Evolutionary conservation across 208 protist genomes (phyloP).

Genomic region (Wallacemonas sp.): DNA sequence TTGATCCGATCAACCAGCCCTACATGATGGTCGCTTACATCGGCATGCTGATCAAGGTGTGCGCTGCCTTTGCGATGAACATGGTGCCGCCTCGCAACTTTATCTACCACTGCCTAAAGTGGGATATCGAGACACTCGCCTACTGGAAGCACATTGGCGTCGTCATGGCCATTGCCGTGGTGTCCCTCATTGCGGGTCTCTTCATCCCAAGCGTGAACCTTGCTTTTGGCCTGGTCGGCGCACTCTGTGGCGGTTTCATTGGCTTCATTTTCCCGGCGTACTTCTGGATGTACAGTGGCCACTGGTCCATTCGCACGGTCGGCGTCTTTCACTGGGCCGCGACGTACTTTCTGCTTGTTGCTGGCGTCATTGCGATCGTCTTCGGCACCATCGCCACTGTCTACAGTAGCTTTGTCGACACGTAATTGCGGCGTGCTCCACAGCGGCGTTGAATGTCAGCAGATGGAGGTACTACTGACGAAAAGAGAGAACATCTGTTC

Average conservation of each 20-base stretch:
- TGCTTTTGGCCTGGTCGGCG: conserved; percentile 56
- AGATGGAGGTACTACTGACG: too few species aligned
- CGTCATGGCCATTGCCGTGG: conserved; percentile 29
- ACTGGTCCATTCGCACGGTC: conserved; percentile 18
- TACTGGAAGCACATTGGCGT: conserved; percentile 68
- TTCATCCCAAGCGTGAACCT: conserved; percentile 76
- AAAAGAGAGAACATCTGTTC: too few species aligned
- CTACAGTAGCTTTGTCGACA: conserved; percentile 17
- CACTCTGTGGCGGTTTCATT: conserved; percentile 34
- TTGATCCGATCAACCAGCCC: conserved; percentile 50
- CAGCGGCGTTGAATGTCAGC: too few species aligned
- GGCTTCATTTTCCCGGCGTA: conserved; percentile 48
- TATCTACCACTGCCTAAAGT: conserved; percentile 51
- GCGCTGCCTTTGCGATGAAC: conserved; percentile 60
- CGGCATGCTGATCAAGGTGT: conserved; percentile 71
- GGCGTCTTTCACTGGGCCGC: conserved; percentile 18
- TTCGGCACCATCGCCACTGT: conserved; percentile 42
- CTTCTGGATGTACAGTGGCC: conserved; percentile 36
- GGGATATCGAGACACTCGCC: conserved; percentile 53
- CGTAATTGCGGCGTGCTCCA: too few species aligned
- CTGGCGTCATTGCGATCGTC: conserved; percentile 29
- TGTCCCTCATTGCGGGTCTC: conserved; percentile 47
- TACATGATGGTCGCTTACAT: conserved; percentile 73
- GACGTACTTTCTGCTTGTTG: conserved; percentile 28
- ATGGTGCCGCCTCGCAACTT: conserved; percentile 62